Percentiles rank a stretch among this genome's conserved stretches.
phyloP scores from a whole-genome alignment of 306 rosid species.

The Geum urbanum region DNA sequence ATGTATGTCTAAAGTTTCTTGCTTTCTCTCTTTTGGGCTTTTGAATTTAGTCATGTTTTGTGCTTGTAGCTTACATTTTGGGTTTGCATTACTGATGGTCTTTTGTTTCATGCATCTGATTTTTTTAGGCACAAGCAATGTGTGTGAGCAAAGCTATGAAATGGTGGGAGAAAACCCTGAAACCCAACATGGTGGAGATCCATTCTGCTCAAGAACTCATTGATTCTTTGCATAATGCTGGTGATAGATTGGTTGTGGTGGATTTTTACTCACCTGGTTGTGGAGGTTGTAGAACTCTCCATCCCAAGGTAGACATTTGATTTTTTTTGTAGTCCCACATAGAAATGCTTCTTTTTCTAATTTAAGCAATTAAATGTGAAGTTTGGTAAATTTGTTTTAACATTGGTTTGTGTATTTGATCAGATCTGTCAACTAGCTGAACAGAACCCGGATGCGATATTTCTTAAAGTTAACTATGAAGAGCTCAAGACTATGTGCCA shows the following conservation, averaged over 20 bases:
- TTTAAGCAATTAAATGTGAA: background rate
- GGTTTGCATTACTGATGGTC: background rate
- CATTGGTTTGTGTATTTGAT: background rate
- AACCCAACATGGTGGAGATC: constrained; percentile 72
- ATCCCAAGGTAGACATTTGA: constrained; percentile 56
- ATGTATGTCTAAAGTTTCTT: constrained; percentile 33
- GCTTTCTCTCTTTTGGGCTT: constrained; percentile 3
- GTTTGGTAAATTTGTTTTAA: background rate
- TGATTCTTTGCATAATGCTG: constrained; percentile 55
- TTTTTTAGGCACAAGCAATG: constrained; percentile 49
- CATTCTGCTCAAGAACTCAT: constrained; percentile 64
- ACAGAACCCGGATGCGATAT: constrained; percentile 44
- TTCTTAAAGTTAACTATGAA: constrained; percentile 70
- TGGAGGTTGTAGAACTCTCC: constrained; percentile 88
- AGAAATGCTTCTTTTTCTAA: background rate
- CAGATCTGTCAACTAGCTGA: constrained; percentile 94
- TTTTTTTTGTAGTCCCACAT: background rate
- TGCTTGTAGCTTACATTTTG: background rate
- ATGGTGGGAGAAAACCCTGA: constrained; percentile 79
- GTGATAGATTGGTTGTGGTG: constrained; percentile 68
- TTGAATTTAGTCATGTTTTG: background rate
- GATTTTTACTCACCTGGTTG: constrained; percentile 87
- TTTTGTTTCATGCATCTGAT: background rate
- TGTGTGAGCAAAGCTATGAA: constrained; percentile 48
- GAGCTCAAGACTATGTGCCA: constrained; percentile 67